A percentile compares a stretch with the other conserved stretches of the same genome.
phyloP scores from a whole-genome alignment of 257 asterid genomes.

The Plantago major region DNA sequence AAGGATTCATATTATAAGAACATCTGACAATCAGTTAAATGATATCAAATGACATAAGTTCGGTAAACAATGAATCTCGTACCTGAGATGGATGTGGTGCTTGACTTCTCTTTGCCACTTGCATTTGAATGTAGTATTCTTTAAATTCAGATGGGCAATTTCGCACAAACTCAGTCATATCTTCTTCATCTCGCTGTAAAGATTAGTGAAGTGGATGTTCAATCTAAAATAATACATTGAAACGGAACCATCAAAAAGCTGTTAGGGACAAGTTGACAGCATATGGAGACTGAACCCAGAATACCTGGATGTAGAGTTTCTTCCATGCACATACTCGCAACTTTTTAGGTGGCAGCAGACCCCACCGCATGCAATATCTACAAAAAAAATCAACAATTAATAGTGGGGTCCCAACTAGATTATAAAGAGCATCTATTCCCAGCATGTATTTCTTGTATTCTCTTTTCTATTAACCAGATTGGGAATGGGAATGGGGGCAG shows the following conservation, averaged over 20 bases:
- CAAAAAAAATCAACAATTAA: conserved; percentile 4
- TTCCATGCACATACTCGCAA: conserved; percentile 95
- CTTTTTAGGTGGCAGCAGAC: conserved; percentile 65
- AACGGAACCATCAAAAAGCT: neutral
- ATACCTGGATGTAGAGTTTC: conserved; percentile 50
- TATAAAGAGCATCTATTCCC: conserved; percentile 1
- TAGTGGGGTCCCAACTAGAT: conserved; percentile 1
- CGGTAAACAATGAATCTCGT: conserved; percentile 14
- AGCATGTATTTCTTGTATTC: neutral
- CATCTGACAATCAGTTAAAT: conserved; percentile 4
- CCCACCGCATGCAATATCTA: conserved; percentile 87
- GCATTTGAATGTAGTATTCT: conserved; percentile 97
- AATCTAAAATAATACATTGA: conserved; percentile 8
- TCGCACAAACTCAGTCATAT: conserved; percentile 71
- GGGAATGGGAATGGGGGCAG: neutral
- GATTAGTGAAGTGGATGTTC: conserved; percentile 1
- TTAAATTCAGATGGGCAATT: conserved; percentile 75
- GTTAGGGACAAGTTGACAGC: neutral
- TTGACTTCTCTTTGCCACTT: conserved; percentile 96
- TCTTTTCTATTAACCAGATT: neutral
- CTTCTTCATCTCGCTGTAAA: conserved; percentile 88
- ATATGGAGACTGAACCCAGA: conserved; percentile 4
- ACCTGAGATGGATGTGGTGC: conserved; percentile 93
- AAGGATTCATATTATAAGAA: neutral
- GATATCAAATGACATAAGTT: neutral